phyloP scores from a whole-genome alignment of 352 stramenopile genomes.

The Globisporangium takayamanum region DNA sequence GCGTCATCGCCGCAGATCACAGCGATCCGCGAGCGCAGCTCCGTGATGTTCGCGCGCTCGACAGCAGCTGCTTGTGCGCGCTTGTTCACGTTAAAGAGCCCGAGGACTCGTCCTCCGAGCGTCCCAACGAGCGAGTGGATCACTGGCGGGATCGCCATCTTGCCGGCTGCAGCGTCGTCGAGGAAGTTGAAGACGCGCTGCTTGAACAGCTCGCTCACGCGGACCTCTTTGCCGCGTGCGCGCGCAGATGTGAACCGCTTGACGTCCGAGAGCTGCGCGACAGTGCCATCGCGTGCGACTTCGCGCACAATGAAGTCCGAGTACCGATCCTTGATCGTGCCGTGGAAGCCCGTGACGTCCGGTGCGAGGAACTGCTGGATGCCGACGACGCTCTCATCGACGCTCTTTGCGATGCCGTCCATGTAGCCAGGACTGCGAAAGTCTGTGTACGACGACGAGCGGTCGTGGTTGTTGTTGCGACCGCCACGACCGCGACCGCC shows the following conservation, averaged over 20 bases:
- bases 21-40: constrained; percentile 36
- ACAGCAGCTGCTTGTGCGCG: constrained; percentile 22
- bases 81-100: constrained; percentile 62
- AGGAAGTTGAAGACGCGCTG: constrained; percentile 60
- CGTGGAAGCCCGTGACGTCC: constrained; percentile 69
- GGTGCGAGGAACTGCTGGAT: constrained; percentile 64
- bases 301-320: constrained; percentile 91
- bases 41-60: constrained; percentile 34
- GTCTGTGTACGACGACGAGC: constrained; percentile 13
- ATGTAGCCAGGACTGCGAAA: constrained; percentile 71
- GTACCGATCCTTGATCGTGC: constrained; percentile 86
- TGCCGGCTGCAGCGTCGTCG: constrained; percentile 24
- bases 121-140: constrained; percentile 55
- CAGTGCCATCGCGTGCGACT: constrained; percentile 43
- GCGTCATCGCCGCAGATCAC: constrained; percentile 39
- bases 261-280: constrained; percentile 62
- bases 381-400: constrained; percentile 68
- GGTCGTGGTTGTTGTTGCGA: constrained; percentile 7
- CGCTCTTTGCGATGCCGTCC: constrained; percentile 63
- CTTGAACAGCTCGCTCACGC: constrained; percentile 77
- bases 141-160: constrained; percentile 26
- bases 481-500: constrained; percentile 16
- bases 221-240: constrained; percentile 33
- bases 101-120: constrained; percentile 46
- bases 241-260: constrained; percentile 32